phyloP scores from a whole-genome alignment of 1,139 yeast species.

The Candida dubliniensis region DNA sequence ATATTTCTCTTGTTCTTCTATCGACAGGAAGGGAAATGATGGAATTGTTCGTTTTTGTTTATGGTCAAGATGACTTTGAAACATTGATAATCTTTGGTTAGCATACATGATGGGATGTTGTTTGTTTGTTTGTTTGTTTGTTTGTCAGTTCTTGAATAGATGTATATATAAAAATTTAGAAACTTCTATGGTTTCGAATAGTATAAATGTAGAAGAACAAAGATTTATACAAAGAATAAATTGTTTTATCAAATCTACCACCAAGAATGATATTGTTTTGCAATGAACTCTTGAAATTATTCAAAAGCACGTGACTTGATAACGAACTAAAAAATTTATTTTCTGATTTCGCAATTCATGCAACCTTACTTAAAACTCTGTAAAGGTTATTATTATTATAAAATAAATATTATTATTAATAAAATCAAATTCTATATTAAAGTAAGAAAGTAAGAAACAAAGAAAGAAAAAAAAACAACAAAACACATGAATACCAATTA shows the following conservation, averaged over 20 bases:
- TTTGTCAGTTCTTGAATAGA: not conserved
- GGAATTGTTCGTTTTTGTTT: constrained; percentile 9
- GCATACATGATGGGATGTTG: constrained; percentile 9
- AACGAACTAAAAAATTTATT: not conserved
- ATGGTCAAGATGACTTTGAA: constrained; percentile 19
- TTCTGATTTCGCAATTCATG: not conserved
- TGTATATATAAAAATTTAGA: not conserved
- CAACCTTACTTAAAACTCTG: not conserved
- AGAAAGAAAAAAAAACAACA: not conserved
- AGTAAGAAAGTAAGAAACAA: not conserved
- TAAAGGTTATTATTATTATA: too few species aligned
- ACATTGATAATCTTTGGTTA: constrained; percentile 19
- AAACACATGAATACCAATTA: too few species aligned
- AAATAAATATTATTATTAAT: too few species aligned
- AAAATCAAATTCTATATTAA: too few species aligned
- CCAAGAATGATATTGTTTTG: not conserved
- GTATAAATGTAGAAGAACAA: not conserved
- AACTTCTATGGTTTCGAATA: not conserved
- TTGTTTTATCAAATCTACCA: not conserved
- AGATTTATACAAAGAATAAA: not conserved
- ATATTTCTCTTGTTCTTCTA: constrained; percentile 17
- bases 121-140: too few species aligned
- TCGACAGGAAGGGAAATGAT: constrained; percentile 21
- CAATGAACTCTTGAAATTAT: not conserved
- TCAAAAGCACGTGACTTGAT: not conserved